Evolutionary conservation across 1,139 yeast genomes (phyloP).

Genomic region (Yamadazyma kanchanaburiensis): DNA sequence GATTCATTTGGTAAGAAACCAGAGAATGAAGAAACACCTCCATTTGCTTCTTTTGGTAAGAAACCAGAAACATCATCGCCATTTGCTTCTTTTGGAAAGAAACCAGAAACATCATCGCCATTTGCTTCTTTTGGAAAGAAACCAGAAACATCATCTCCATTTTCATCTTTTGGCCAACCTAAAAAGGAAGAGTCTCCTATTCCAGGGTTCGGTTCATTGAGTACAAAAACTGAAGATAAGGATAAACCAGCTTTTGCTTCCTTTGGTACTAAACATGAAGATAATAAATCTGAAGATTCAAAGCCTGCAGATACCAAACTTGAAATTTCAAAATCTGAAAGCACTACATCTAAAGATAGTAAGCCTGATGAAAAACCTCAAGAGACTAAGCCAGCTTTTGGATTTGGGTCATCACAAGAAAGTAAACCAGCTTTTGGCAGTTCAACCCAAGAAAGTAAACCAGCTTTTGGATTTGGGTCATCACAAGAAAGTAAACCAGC

Average conservation of each 20-base stretch:
- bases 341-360: no score
- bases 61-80: constrained; percentile 1
- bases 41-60: constrained; percentile 6
- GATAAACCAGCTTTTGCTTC: constrained; percentile 1
- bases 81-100: constrained; percentile 4
- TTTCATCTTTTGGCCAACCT: neutral
- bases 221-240: neutral
- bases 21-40: no score
- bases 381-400: constrained; percentile 6
- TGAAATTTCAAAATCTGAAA: no score
- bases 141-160: neutral
- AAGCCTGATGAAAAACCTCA: no score
- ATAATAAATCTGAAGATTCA: no score
- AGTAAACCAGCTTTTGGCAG: no score
- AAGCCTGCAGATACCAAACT: no score
- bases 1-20: no score
- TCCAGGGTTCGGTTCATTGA: constrained; percentile 1
- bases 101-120: constrained; percentile 2
- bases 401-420: neutral
- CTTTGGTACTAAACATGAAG: constrained; percentile 1
- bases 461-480: constrained; percentile 3
- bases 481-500: constrained; percentile 11
- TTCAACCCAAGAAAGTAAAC: constrained; percentile 4
- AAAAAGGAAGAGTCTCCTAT: constrained; percentile 5
- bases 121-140: constrained; percentile 2